Conservation (phyloP, 345 rosid species). For the Reutealis trisperma region DNA sequence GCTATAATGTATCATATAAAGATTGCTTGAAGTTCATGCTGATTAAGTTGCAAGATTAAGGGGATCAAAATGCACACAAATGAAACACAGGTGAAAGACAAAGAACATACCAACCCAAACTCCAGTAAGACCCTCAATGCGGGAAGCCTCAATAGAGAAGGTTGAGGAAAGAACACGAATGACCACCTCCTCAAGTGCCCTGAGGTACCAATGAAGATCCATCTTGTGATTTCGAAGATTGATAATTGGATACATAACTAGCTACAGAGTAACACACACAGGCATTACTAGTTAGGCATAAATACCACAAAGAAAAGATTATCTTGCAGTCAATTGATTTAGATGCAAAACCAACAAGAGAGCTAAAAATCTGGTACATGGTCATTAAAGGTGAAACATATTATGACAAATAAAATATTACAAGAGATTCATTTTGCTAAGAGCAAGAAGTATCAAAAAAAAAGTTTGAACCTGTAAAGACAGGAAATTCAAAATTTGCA, state of each 20-base stretch:
- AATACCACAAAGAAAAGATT: neutral
- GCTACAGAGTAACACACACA: conserved; percentile 42
- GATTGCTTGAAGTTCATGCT: conserved; percentile 4
- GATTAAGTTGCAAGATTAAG: neutral
- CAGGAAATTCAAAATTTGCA: too few species aligned
- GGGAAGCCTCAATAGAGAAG: conserved; percentile 73
- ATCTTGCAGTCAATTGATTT: neutral
- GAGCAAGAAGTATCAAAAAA: too few species aligned
- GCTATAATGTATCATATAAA: neutral
- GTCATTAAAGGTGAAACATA: too few species aligned
- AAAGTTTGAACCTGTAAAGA: neutral
- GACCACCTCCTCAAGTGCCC: conserved; percentile 83
- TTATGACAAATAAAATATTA: neutral
- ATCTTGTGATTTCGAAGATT: conserved; percentile 85
- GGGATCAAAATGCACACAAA: neutral
- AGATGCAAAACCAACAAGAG: too few species aligned
- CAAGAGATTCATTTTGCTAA: neutral
- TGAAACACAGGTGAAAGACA: neutral
- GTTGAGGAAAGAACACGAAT: conserved; percentile 67
- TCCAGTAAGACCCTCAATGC: conserved; percentile 75
- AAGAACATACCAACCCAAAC: conserved; percentile 74
- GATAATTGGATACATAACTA: conserved; percentile 85
- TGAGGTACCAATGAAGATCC: conserved; percentile 95
- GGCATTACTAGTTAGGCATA: conserved; percentile 20
- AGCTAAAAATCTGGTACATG: neutral